Conservation (phyloP, 164 flowering plant genomes). For the Annona cherimola region DNA sequence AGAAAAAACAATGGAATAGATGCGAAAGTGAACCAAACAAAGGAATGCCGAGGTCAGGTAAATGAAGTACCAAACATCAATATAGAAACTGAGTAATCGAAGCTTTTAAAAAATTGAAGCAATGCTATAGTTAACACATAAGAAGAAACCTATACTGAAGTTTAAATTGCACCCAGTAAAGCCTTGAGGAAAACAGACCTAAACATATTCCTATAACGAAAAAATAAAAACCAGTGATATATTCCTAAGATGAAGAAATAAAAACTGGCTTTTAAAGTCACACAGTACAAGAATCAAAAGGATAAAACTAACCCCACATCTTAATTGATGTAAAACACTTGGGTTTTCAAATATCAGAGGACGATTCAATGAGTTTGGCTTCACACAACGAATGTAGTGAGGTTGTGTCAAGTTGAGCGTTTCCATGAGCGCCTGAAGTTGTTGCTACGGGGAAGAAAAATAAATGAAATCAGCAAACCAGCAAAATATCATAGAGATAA, state of each 20-base stretch:
- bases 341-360: constrained; percentile 88
- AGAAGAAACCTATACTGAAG: not conserved
- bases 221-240: not conserved
- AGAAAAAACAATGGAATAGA: not conserved
- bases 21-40: not conserved
- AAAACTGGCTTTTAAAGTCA: not conserved
- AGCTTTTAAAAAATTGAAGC: too few species aligned
- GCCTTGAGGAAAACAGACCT: not conserved
- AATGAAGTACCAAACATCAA: too few species aligned
- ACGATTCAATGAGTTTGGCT: constrained; percentile 84
- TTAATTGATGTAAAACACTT: constrained; percentile 85
- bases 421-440: constrained; percentile 99
- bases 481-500: too few species aligned
- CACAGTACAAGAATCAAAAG: not conserved
- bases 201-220: not conserved
- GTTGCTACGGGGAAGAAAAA: constrained; percentile 55
- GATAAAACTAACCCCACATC: constrained; percentile 82
- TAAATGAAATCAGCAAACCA: not conserved
- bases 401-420: constrained; percentile 91
- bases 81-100: too few species aligned
- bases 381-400: constrained; percentile 95
- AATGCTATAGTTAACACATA: too few species aligned
- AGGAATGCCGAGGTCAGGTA: not conserved
- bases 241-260: not conserved
- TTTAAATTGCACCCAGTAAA: not conserved